Evolutionary conservation across 2,329 filamentous ascomycete genomes (phyloP), one percentile per base, ranked within the genome.

Genomic region (Zasmidium cellare): DNA sequence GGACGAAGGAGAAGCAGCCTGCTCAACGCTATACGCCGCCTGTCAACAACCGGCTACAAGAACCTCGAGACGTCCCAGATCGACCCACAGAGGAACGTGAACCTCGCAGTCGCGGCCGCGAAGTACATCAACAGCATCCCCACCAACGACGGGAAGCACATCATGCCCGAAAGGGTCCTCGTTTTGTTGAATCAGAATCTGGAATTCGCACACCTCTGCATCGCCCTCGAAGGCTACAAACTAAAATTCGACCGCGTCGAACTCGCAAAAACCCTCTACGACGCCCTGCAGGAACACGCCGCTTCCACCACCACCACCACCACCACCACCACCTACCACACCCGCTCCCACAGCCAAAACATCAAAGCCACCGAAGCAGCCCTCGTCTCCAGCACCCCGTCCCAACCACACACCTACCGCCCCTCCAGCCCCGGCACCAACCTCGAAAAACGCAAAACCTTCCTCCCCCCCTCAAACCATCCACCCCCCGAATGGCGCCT

Each of bases 401-500:
- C 24, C 18, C 53, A 22, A 14, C 6, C 51, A 14, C 45, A 48
- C 56, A 35, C 18, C 47, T 53, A 46, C 55, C 25, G 25, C 25
- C 25, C 25, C 25, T 28, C 25, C 11, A 5, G 25, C 25, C 11
- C 25, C 25, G 6, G 25, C 25, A 28, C 25, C 31, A 47, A 23
- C n/a, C 6, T 14, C 18, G 49, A 24, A 50, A 56, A 24, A 41
- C 51, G 19, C 38, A 60, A 41, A 54, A 55, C 45, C 20, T 58
- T 18, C 49, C 55, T 46, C n/a, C 56, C 51, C 16, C 59, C 46
- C 38, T n/a, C 51, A 46, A 46, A 52, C 45, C n/a, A 45, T 20
- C 55, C 62, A n/a, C 65, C 65, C 7, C 54, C 66, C 0, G 59
- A 64, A 46, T 65, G 63, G 63, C 61, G 61, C 5, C 62, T 66